A percentile compares a stretch with the other conserved stretches of the same genome.
Evolutionary conservation across 148 eudicot species (phyloP).

Genomic region (Chenopodium berlandieri): DNA sequence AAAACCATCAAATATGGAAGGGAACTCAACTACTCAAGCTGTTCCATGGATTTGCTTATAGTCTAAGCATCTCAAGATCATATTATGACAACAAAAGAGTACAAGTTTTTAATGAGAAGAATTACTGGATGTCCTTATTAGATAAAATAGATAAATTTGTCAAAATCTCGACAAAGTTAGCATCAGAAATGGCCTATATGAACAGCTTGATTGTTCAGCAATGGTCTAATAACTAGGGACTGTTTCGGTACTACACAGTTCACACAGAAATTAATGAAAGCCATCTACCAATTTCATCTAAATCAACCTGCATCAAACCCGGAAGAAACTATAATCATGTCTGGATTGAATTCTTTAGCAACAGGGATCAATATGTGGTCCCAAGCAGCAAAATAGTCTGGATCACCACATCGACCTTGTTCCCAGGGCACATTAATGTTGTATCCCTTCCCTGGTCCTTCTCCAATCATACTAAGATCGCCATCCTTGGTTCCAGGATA

Average conservation of each 20-base stretch:
- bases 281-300: not conserved
- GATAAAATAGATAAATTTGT: not conserved
- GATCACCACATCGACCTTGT: slow-evolving; percentile 85
- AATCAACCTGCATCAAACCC: slow-evolving; percentile 97
- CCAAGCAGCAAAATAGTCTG: slow-evolving; percentile 96
- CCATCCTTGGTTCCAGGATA: slow-evolving; percentile 91
- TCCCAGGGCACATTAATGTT: slow-evolving; percentile 98
- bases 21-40: not conserved
- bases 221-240: not conserved
- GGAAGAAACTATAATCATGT: slow-evolving; percentile 79
- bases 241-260: not conserved
- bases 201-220: not conserved
- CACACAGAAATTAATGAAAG: slow-evolving; percentile 1
- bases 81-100: not conserved
- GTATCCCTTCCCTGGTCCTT: slow-evolving; percentile 77
- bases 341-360: slow-evolving; percentile 92
- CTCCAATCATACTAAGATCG: slow-evolving; percentile 82
- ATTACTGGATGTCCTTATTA: not conserved
- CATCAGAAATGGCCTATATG: not conserved
- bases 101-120: not conserved
- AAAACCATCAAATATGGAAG: not conserved
- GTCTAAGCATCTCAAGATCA: not conserved
- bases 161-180: not conserved
- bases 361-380: slow-evolving; percentile 82
- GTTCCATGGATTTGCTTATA: too few species aligned